Base-by-base conservation (phyloP, 1,284 basidiomycete species). In the Mixia osmundae region DNA sequence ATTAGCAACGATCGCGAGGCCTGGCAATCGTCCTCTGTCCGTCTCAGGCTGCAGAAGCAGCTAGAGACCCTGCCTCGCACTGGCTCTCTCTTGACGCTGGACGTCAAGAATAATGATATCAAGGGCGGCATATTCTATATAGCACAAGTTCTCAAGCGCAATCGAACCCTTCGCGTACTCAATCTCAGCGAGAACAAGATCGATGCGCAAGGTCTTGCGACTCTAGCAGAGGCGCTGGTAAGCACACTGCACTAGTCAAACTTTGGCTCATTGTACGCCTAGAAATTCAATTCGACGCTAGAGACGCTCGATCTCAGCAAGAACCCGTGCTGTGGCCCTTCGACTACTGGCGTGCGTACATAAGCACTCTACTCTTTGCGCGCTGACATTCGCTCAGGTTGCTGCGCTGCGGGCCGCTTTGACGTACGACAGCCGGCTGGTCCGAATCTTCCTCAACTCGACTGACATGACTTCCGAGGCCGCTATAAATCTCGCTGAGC, bases 161-260 rank as follows among this genome's bases (percentile, higher is more conserved):
- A 97, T 56, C 65, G 85, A 21, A 95, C 89, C 1, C 62, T 97
- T 25, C 89, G 87, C 54, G 76, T 94, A 10, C 65, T 94, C 22
- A 95, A 94, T 53, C 58, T 95, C 32, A 76, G 76, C 50, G 85
- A 95, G 52, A 95, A 95, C 57, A 79, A 76, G 54, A 69, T 95
- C 15, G 85, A 89, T 41, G 66, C 79, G 2, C 60, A 67, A 6
- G 80, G 80, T 30, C 62, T 97, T 10, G 69, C 76, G 1, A 61
- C 67, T 0, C 63, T 97, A 10, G 83, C 83, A 0, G 89, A 95
- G 54, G 78, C 83, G 10, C 59, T 97, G 54, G 78, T 82, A 44
- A 47, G 71, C 57, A 24, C 5, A 8, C 30, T 35, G n/a, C 11
- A 18, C 18, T 10, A 15, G 16, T 14, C 6, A 22, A n/a, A 25